These are phyloP conservation scores for Byssochlamys sp. DNA, from an alignment of 2,329 filamentous ascomycete species.

Conservation along the genomic window DNA sequence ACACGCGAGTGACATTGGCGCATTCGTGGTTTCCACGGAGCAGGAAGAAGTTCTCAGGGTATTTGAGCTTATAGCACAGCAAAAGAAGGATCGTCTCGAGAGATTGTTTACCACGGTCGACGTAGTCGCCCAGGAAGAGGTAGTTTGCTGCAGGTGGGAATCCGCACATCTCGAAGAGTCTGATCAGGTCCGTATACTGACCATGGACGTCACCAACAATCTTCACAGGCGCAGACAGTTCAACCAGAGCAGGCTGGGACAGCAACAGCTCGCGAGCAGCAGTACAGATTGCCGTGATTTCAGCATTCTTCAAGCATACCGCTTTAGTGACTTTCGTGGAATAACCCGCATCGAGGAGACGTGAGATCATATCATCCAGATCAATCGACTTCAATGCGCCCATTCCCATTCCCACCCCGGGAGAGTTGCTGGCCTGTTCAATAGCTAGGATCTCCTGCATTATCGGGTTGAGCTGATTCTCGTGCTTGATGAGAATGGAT, in stretches of 20 bases:
- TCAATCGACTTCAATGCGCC: conserved; percentile 85
- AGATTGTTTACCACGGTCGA: conserved; percentile 91
- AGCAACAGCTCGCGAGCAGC: conserved; percentile 81
- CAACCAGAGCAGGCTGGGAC: conserved; percentile 80
- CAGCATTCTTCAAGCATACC: conserved; percentile 92
- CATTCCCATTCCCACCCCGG: conserved; percentile 57
- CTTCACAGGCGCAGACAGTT: conserved; percentile 90
- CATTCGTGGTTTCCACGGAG: conserved; percentile 93
- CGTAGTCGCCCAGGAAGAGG: conserved; percentile 89
- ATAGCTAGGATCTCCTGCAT: not conserved
- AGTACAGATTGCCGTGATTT: conserved; percentile 87
- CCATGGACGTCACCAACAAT: conserved; percentile 95
- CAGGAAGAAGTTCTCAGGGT: conserved; percentile 93
- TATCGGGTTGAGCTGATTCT: conserved; percentile 60
- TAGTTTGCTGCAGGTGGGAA: conserved; percentile 89
- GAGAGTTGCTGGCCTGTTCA: not conserved
- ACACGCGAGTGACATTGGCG: conserved; percentile 88
- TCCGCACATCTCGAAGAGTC: conserved; percentile 97
- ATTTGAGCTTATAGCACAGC: conserved; percentile 94
- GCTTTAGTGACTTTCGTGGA: conserved; percentile 95
- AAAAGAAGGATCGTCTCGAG: conserved; percentile 87
- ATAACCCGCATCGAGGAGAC: conserved; percentile 87
- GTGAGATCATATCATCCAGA: conserved; percentile 92
- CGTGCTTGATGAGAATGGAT: conserved; percentile 78
- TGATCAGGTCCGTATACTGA: conserved; percentile 89